phyloP scores from a whole-genome alignment of 2,329 filamentous ascomycete species.

The Arthrobotrys entomopaga region DNA sequence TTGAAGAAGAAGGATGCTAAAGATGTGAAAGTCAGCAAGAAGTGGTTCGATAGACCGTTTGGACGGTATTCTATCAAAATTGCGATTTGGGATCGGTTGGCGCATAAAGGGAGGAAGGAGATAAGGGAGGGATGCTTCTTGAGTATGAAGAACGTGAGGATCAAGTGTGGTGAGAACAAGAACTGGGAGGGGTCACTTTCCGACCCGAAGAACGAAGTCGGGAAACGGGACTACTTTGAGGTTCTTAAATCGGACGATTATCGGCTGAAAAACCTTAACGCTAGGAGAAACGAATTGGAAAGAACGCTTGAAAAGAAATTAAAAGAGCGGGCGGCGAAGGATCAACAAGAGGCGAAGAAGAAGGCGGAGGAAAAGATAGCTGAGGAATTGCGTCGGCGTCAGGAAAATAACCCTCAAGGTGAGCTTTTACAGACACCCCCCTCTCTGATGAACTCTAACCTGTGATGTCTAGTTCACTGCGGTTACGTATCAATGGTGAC shows the following conservation, averaged over 20 bases:
- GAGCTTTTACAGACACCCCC: background rate
- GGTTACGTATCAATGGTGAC: constrained; percentile 37
- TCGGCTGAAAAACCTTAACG: constrained; percentile 19
- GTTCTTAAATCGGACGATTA: constrained; percentile 14
- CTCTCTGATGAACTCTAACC: background rate
- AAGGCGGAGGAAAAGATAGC: constrained; percentile 19
- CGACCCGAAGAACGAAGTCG: constrained; percentile 1
- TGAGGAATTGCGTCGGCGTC: constrained; percentile 28
- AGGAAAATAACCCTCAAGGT: constrained; percentile 44
- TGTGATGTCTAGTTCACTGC: constrained; percentile 21
- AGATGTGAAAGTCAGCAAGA: background rate
- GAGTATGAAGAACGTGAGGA: constrained; percentile 25
- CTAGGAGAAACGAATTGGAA: constrained; percentile 27
- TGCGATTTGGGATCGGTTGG: constrained; percentile 28
- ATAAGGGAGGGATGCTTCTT: constrained; percentile 30
- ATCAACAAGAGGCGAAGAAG: constrained; percentile 16
- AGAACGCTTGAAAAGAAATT: constrained; percentile 15
- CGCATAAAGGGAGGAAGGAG: constrained; percentile 12
- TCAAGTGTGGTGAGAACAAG: constrained; percentile 21
- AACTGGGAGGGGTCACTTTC: constrained; percentile 28
- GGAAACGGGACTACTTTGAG: constrained; percentile 13
- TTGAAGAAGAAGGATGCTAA: constrained; percentile 6
- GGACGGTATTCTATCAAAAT: constrained; percentile 22
- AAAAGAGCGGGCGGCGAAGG: constrained; percentile 7
- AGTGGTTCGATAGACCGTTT: constrained; percentile 46